phyloP scores from a whole-genome alignment of 176 grass and related monocot genomes.

The Hyparrhenia diplandra region DNA sequence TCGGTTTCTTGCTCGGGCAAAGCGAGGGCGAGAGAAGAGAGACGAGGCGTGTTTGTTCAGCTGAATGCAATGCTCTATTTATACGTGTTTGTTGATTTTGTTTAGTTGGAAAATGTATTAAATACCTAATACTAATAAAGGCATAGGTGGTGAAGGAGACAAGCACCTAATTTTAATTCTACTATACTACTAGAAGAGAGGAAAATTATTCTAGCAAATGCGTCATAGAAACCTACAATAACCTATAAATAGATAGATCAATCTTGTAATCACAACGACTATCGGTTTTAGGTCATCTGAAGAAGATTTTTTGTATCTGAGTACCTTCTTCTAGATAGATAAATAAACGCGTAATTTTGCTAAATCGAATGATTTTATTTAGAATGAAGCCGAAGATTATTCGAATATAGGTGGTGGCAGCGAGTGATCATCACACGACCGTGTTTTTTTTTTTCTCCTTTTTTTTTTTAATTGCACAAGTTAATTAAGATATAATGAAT shows the following conservation, averaged over 20 bases:
- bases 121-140: not conserved
- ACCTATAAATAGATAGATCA: not conserved
- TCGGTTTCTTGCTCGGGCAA: not conserved
- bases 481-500: not conserved
- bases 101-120: not conserved
- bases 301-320: not conserved
- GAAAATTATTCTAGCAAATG: not conserved
- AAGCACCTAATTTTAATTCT: not conserved
- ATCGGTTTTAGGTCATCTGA: not conserved
- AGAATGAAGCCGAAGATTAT: not conserved
- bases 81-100: slow-evolving; percentile 10
- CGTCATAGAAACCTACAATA: too few species aligned
- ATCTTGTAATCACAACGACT: not conserved
- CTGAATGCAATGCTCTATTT: slow-evolving; percentile 2
- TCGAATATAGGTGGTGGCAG: not conserved
- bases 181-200: too few species aligned
- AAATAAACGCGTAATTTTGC: not conserved
- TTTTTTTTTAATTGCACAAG: not conserved
- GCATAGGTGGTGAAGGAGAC: not conserved
- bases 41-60: not conserved
- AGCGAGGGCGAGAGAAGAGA: not conserved
- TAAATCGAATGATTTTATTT: not conserved
- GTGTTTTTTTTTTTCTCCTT: too few species aligned
- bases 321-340: too few species aligned
- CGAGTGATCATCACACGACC: too few species aligned